Evolutionary conservation across 129 eudicot genomes (phyloP).

Genomic region (Lonicera japonica): DNA sequence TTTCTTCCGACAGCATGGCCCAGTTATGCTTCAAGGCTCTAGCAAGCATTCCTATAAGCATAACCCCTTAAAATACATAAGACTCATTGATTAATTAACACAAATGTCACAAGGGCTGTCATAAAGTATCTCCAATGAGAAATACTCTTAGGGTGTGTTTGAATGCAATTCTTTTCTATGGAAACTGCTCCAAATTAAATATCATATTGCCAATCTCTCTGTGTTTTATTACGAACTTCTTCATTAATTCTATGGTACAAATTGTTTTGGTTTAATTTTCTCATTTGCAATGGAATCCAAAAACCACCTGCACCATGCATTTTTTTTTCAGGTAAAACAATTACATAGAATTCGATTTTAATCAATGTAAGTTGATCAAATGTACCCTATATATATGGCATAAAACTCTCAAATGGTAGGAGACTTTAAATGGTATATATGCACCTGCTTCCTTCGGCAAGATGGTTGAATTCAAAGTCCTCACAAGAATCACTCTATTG

Average conservation of each 20-base stretch:
- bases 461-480: constrained; percentile 37
- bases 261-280: no score
- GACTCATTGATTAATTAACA: neutral
- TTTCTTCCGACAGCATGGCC: constrained; percentile 52
- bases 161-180: no score
- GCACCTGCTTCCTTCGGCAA: constrained; percentile 64
- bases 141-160: no score
- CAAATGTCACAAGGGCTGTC: neutral
- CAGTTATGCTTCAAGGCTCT: constrained; percentile 60
- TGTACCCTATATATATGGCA: neutral
- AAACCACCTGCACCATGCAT: neutral
- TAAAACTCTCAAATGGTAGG: neutral
- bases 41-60: constrained; percentile 38
- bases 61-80: neutral
- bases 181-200: no score
- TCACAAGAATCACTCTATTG: constrained; percentile 30
- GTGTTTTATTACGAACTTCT: no score
- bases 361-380: neutral
- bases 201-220: no score
- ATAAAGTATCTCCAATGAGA: no score
- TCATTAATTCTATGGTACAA: no score
- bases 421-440: constrained; percentile 19
- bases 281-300: no score
- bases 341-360: no score
- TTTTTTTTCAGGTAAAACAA: no score